A percentile compares a stretch with the other conserved stretches of the same genome.
phyloP scores from a whole-genome alignment of 305 asterid species.

The Rubia peregrina region DNA sequence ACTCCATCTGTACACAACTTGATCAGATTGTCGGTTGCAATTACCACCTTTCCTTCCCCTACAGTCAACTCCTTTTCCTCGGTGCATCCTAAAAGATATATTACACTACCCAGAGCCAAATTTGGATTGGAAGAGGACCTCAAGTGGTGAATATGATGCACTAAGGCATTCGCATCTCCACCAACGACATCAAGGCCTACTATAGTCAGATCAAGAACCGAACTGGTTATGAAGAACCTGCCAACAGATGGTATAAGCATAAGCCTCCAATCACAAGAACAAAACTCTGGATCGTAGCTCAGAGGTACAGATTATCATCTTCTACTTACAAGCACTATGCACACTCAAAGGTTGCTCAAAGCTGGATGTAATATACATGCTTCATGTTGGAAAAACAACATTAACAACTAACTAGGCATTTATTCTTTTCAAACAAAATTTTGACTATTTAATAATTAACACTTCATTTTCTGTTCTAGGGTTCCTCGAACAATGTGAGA shows the following conservation, averaged over 20 bases:
- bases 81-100: conserved; percentile 73
- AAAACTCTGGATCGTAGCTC: background rate
- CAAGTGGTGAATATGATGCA: conserved; percentile 60
- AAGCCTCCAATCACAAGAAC: background rate
- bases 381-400: background rate
- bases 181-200: conserved; percentile 86
- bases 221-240: conserved; percentile 94
- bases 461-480: no score
- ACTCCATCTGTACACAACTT: conserved; percentile 80
- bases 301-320: background rate
- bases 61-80: conserved; percentile 65
- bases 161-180: conserved; percentile 59
- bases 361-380: no score
- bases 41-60: conserved; percentile 90
- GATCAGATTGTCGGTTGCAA: conserved; percentile 94
- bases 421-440: no score
- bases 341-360: background rate
- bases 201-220: conserved; percentile 88
- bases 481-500: no score
- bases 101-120: conserved; percentile 68
- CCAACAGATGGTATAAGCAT: conserved; percentile 15
- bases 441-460: no score
- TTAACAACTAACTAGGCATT: background rate
- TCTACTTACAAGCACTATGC: background rate
- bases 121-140: conserved; percentile 69